A percentile compares a stretch with the other conserved stretches of the same genome.
Conservation (phyloP, 805 yeast genomes). For the Sporopachydermia lactativora region DNA sequence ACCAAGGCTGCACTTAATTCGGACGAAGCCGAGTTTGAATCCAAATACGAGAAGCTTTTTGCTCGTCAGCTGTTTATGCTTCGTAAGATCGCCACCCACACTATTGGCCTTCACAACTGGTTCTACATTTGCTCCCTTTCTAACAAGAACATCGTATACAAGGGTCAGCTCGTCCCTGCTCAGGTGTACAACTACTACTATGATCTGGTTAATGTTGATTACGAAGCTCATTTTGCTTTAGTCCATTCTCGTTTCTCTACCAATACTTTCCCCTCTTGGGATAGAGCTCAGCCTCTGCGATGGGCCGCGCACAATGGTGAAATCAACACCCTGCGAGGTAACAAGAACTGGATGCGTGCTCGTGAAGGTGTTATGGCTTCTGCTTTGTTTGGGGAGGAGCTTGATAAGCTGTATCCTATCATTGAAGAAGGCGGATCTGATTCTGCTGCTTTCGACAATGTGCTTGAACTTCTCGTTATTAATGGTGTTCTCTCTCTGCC, state of each 20-base stretch:
- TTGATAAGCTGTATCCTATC: constrained; percentile 84
- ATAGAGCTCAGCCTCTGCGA: constrained; percentile 94
- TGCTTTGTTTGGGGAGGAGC: constrained; percentile 74
- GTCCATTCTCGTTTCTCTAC: constrained; percentile 97
- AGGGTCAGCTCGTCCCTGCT: constrained; percentile 94
- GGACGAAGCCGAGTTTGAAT: constrained; percentile 37
- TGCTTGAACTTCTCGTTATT: constrained; percentile 77
- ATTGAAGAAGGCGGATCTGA: constrained; percentile 98
- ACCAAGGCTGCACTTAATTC: constrained; percentile 19
- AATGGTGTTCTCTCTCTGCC: constrained; percentile 89
- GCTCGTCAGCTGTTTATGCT: constrained; percentile 75
- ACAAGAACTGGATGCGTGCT: constrained; percentile 98
- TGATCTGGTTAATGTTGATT: constrained; percentile 82
- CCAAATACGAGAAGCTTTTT: constrained; percentile 45
- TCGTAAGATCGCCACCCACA: constrained; percentile 79
- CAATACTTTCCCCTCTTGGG: constrained; percentile 99
- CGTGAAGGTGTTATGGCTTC: constrained; percentile 95
- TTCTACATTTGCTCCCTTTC: constrained; percentile 91
- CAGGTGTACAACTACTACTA: constrained; percentile 93
- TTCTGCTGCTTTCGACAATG: constrained; percentile 96
- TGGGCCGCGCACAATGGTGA: constrained; percentile 99
- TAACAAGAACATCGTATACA: constrained; percentile 82
- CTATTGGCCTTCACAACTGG: constrained; percentile 94
- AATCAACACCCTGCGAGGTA: constrained; percentile 92
- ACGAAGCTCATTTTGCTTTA: constrained; percentile 87